phyloP scores from a whole-genome alignment of 306 rosid genomes.

The Psophocarpus tetragonolobus region DNA sequence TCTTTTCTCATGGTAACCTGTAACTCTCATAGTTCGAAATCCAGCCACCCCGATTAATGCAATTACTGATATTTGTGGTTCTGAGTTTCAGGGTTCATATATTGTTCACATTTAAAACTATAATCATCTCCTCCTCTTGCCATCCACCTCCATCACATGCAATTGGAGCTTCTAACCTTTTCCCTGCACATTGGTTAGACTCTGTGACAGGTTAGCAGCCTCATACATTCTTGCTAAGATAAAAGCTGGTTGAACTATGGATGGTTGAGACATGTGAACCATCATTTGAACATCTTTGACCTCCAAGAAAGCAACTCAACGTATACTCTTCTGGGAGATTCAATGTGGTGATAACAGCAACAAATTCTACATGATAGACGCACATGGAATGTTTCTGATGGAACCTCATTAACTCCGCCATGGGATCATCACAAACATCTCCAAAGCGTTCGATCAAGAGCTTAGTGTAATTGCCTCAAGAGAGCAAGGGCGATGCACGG shows the following conservation, averaged over 20 bases:
- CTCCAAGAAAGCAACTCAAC: background rate
- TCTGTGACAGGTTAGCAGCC: too few relatives aligned
- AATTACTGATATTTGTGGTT: background rate
- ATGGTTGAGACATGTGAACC: too few relatives aligned
- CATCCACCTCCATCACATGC: too few relatives aligned
- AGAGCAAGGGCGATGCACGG: background rate
- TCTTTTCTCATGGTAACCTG: background rate
- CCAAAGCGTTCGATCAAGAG: background rate
- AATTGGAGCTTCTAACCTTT: too few relatives aligned
- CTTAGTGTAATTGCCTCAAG: background rate
- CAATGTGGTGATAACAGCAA: background rate
- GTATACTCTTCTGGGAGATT: too few relatives aligned
- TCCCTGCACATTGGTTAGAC: too few relatives aligned
- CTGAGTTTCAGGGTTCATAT: too few relatives aligned
- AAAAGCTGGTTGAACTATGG: too few relatives aligned
- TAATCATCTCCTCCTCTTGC: too few relatives aligned
- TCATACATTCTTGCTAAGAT: too few relatives aligned
- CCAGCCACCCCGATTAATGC: background rate
- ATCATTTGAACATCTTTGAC: too few relatives aligned
- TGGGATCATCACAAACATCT: background rate
- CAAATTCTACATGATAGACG: background rate
- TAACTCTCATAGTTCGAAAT: background rate
- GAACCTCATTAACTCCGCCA: background rate
- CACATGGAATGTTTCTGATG: background rate
- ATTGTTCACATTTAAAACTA: too few relatives aligned